These are phyloP conservation scores for Psilocybe mexicana DNA, from an alignment of 1,284 basidiomycete genomes.

Conservation along the genomic window DNA sequence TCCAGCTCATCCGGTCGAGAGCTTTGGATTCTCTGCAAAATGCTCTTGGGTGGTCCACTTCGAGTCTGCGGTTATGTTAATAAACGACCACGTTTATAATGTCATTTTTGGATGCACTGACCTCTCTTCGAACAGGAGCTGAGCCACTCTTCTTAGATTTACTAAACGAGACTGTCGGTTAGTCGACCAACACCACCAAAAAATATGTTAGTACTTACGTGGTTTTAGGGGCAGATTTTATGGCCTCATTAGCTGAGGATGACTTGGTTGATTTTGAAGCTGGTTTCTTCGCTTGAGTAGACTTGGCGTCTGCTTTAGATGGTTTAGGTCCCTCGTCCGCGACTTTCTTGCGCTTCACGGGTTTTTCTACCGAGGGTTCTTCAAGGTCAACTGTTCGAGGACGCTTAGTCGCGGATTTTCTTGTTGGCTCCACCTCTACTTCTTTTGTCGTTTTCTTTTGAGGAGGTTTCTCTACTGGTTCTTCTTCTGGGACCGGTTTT, in stretches of 20 bases:
- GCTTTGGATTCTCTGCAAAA: slow-evolving; percentile 22
- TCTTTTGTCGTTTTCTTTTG: neutral
- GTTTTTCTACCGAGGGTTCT: neutral
- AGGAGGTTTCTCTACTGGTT: neutral
- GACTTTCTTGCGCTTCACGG: neutral
- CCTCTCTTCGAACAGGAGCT: slow-evolving; percentile 1
- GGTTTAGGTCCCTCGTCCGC: neutral
- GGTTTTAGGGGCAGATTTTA: slow-evolving; percentile 4
- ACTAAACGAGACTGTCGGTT: slow-evolving; percentile 8
- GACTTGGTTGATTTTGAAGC: slow-evolving; percentile 10
- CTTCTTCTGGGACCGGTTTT: neutral
- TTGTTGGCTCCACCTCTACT: neutral
- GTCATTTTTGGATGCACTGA: neutral
- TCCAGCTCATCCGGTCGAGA: slow-evolving; percentile 22
- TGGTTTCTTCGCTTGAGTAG: slow-evolving; percentile 2
- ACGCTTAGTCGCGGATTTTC: slow-evolving; percentile 9
- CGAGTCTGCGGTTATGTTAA: neutral
- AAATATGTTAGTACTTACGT: slow-evolving; percentile 10
- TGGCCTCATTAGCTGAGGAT: neutral
- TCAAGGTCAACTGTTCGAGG: neutral
- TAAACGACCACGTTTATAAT: neutral
- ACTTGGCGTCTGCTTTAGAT: neutral
- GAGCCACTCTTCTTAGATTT: slow-evolving; percentile 21
- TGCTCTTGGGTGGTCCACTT: slow-evolving; percentile 25
- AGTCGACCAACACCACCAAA: neutral